Percentiles rank a stretch among this genome's conserved stretches.
Evolutionary conservation across 345 rosid genomes (phyloP).

Genomic region (Populus pruinosa): DNA sequence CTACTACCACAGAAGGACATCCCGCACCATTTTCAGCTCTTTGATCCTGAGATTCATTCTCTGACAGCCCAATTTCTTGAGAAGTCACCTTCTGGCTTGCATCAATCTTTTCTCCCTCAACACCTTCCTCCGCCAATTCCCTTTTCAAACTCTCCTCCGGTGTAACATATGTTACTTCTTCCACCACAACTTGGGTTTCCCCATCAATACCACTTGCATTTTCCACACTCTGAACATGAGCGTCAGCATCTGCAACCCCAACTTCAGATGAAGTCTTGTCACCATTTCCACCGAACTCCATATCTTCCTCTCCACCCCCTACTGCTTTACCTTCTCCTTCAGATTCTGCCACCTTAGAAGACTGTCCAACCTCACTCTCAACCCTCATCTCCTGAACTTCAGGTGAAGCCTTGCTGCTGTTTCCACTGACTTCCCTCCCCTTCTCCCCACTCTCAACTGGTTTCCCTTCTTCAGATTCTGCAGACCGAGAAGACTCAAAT

Average conservation of each 20-base stretch:
- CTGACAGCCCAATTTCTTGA: background rate
- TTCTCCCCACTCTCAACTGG: slow-evolving; percentile 7
- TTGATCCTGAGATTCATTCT: slow-evolving; percentile 11
- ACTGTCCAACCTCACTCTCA: background rate
- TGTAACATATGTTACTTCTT: slow-evolving; percentile 2
- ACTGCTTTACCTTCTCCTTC: background rate
- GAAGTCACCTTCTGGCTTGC: background rate
- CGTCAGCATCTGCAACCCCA: background rate
- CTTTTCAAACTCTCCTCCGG: slow-evolving; percentile 6
- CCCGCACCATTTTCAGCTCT: slow-evolving; percentile 20
- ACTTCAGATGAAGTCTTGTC: background rate
- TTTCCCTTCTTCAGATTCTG: slow-evolving; percentile 10
- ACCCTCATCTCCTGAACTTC: background rate
- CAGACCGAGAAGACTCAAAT: slow-evolving; percentile 1
- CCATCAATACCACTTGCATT: background rate
- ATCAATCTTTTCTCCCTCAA: background rate
- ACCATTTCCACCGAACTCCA: background rate
- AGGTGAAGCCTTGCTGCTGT: background rate
- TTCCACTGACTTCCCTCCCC: background rate
- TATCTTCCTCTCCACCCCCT: background rate
- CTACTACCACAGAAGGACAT: background rate
- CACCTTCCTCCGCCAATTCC: slow-evolving; percentile 4
- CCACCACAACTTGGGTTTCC: slow-evolving; percentile 13
- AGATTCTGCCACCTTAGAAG: background rate
- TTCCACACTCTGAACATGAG: background rate